These are phyloP conservation scores for Pleurotus tuoliensis DNA, from an alignment of 768 basidiomycete genomes.

Conservation along the genomic window DNA sequence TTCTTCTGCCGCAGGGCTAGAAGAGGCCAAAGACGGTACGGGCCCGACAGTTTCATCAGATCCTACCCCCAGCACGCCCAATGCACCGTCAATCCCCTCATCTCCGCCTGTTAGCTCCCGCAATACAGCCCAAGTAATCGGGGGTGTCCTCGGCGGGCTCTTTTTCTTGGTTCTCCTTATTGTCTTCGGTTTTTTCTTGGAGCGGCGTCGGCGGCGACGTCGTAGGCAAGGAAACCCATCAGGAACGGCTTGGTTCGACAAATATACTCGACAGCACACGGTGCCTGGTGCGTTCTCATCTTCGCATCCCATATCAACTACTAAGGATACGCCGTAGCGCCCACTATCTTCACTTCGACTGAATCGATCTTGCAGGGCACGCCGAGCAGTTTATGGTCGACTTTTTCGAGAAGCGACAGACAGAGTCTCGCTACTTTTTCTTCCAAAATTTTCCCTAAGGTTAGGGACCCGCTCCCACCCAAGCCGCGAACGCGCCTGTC, in stretches of 20 bases:
- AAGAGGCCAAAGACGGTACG: background rate
- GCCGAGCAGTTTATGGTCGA: constrained; percentile 21
- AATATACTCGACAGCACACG: background rate
- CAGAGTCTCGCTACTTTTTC: constrained; percentile 15
- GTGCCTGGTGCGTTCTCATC: background rate
- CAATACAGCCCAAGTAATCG: constrained; percentile 20
- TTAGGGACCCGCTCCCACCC: constrained; percentile 17
- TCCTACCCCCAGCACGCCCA: constrained; percentile 1
- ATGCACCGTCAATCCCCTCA: background rate
- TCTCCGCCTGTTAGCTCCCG: background rate
- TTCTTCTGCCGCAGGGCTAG: background rate
- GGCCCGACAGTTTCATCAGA: background rate
- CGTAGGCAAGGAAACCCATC: background rate
- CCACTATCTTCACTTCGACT: constrained; percentile 30
- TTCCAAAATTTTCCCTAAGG: background rate
- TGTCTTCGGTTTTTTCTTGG: background rate
- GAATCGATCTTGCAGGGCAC: constrained; percentile 30
- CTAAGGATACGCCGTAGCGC: background rate
- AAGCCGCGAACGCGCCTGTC: constrained; percentile 12
- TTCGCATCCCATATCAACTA: background rate
- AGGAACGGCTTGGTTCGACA: constrained; percentile 3
- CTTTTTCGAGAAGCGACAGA: constrained; percentile 22
- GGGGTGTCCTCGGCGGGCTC: constrained; percentile 20
- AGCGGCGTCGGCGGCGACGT: constrained; percentile 14
- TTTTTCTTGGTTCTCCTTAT: constrained; percentile 8